A percentile compares a stretch with the other conserved stretches of the same genome.
Conservation (phyloP, 306 rosid genomes). For the Prinsepia uniflora region DNA sequence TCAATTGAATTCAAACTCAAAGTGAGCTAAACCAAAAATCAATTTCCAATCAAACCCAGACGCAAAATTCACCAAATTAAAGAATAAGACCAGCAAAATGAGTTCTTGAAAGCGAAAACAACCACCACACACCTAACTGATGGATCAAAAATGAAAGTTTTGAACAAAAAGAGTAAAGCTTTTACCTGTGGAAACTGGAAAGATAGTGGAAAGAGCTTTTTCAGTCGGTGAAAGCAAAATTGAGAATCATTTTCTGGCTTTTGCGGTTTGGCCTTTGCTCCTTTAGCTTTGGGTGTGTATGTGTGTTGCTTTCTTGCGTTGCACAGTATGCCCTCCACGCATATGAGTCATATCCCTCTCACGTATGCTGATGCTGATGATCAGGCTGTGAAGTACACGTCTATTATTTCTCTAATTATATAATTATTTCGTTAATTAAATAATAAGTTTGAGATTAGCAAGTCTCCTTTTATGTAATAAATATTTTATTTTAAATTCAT, state of each 20-base stretch:
- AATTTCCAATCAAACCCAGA: background rate
- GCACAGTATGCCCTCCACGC: conserved; percentile 16
- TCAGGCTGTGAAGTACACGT: background rate
- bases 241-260: background rate
- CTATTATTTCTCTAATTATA: background rate
- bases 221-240: background rate
- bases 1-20: background rate
- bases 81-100: background rate
- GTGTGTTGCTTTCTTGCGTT: background rate
- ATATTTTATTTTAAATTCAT: too few relatives aligned
- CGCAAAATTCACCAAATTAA: background rate
- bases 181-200: conserved; percentile 8
- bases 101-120: background rate
- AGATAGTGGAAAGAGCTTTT: background rate
- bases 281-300: conserved; percentile 7
- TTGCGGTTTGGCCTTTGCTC: conserved; percentile 3
- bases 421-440: background rate
- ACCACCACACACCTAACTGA: background rate
- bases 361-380: background rate
- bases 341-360: background rate
- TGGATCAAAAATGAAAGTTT: background rate
- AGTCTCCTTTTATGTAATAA: background rate
- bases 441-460: background rate
- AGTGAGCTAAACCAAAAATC: background rate
- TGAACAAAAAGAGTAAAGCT: background rate